Conservation (phyloP, 352 stramenopile species). For the Pythium scleroteichum region DNA sequence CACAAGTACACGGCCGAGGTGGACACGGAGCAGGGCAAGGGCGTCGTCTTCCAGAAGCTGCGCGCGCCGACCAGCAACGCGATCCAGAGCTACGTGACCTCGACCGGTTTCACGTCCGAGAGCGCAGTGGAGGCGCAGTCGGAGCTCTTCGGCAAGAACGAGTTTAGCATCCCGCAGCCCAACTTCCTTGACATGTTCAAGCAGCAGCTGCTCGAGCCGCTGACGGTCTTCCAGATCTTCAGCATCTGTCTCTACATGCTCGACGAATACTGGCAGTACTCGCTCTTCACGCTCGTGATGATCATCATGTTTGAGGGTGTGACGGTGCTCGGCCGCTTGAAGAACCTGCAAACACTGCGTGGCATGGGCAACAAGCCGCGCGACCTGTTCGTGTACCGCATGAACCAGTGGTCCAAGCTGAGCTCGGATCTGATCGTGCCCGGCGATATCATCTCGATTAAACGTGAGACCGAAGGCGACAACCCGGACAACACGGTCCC, state of each 20-base stretch:
- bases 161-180: slow-evolving; percentile 94
- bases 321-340: slow-evolving; percentile 94
- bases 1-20: slow-evolving; percentile 84
- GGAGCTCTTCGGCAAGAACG: slow-evolving; percentile 89
- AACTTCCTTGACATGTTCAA: slow-evolving; percentile 95
- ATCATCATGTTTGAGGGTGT: slow-evolving; percentile 98
- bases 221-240: slow-evolving; percentile 99
- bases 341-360: slow-evolving; percentile 94
- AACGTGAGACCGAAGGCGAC: slow-evolving; percentile 79
- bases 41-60: slow-evolving; percentile 81
- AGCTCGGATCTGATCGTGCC: slow-evolving; percentile 90
- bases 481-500: slow-evolving; percentile 87
- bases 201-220: slow-evolving; percentile 96
- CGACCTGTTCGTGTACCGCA: slow-evolving; percentile 91
- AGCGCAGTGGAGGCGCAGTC: slow-evolving; percentile 44
- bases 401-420: slow-evolving; percentile 81
- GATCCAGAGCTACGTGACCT: slow-evolving; percentile 65
- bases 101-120: slow-evolving; percentile 49
- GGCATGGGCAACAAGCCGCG: slow-evolving; percentile 90
- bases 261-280: slow-evolving; percentile 99
- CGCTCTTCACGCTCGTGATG: slow-evolving; percentile 98
- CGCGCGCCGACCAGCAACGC: slow-evolving; percentile 61
- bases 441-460: slow-evolving; percentile 93
- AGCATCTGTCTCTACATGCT: slow-evolving; percentile 98
- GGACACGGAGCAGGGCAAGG: slow-evolving; percentile 53